Conservation (phyloP, 768 basidiomycete genomes). For the Tylopilus rubrobrunneus region DNA sequence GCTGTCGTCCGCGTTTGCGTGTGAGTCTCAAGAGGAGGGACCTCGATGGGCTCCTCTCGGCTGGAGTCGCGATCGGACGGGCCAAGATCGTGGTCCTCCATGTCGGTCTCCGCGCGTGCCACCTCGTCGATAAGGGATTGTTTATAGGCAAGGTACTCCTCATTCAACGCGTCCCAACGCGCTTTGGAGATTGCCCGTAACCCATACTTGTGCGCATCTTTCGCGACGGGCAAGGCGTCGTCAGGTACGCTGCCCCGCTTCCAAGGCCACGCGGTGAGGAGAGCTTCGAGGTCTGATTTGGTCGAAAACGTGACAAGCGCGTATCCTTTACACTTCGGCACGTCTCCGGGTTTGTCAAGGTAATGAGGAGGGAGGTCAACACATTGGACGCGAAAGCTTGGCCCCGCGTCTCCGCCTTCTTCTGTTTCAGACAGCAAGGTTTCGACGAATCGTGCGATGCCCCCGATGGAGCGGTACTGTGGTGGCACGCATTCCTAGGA, state of each 20-base stretch:
- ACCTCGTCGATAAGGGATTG: constrained; percentile 49
- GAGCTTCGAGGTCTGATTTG: constrained; percentile 34
- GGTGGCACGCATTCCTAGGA: constrained; percentile 68
- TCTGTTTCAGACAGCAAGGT: constrained; percentile 27
- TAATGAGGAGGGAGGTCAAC: constrained; percentile 61
- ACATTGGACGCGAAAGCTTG: constrained; percentile 40
- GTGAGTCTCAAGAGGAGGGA: background rate
- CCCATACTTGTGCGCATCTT: constrained; percentile 55
- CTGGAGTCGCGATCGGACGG: background rate
- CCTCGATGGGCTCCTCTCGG: background rate
- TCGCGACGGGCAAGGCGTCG: constrained; percentile 7
- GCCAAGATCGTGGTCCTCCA: background rate
- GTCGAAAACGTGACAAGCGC: constrained; percentile 59
- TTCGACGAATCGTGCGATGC: constrained; percentile 44
- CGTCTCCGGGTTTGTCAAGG: constrained; percentile 51
- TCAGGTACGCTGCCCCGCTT: constrained; percentile 2
- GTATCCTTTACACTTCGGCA: constrained; percentile 69
- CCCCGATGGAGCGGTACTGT: constrained; percentile 47
- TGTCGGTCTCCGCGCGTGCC: constrained; percentile 12
- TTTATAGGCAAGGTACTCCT: constrained; percentile 67
- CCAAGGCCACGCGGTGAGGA: constrained; percentile 62
- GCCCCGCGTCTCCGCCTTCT: background rate
- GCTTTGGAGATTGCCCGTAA: constrained; percentile 54
- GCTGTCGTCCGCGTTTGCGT: constrained; percentile 7
- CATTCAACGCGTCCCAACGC: constrained; percentile 60